phyloP scores from a whole-genome alignment of 2,329 filamentous ascomycete species.

The Beauveria sp. region DNA sequence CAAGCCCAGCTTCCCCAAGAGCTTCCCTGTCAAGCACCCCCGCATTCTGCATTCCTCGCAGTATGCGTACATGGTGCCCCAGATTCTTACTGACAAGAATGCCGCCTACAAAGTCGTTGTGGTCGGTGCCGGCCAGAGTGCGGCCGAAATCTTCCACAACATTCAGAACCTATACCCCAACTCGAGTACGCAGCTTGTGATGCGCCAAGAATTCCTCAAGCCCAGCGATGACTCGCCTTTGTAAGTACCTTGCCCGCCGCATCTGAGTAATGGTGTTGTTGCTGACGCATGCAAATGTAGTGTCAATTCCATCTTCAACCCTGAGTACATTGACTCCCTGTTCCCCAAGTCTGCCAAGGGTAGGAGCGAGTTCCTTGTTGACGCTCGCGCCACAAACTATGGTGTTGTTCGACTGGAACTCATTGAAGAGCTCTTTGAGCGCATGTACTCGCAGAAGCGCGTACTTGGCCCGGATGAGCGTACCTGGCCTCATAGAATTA shows the following conservation, averaged over 20 bases:
- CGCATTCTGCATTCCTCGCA: slow-evolving; percentile 82
- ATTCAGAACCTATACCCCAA: slow-evolving; percentile 77
- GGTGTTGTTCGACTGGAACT: slow-evolving; percentile 86
- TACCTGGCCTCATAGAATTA: slow-evolving; percentile 75
- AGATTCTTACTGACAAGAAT: slow-evolving; percentile 48
- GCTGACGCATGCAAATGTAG: slow-evolving; percentile 35
- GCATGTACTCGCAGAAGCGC: slow-evolving; percentile 78
- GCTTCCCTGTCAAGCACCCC: slow-evolving; percentile 61
- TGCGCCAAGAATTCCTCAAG: slow-evolving; percentile 74
- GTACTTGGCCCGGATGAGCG: slow-evolving; percentile 58
- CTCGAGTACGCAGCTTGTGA: slow-evolving; percentile 67
- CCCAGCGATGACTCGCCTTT: slow-evolving; percentile 96
- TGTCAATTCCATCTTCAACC: slow-evolving; percentile 96
- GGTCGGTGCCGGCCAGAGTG: slow-evolving; percentile 83
- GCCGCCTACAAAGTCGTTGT: slow-evolving; percentile 69
- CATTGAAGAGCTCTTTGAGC: slow-evolving; percentile 81
- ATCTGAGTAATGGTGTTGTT: background rate
- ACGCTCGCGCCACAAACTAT: slow-evolving; percentile 85
- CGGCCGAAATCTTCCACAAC: slow-evolving; percentile 92
- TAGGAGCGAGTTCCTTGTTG: slow-evolving; percentile 52
- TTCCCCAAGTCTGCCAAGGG: slow-evolving; percentile 58
- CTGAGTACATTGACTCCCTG: slow-evolving; percentile 69
- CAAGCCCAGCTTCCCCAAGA: slow-evolving; percentile 61
- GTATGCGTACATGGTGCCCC: slow-evolving; percentile 59
- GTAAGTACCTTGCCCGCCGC: slow-evolving; percentile 41